Percentiles rank a stretch among this genome's conserved stretches.
phyloP scores from a whole-genome alignment of 116 monocot genomes.

The Phalaenopsis hybrid region DNA sequence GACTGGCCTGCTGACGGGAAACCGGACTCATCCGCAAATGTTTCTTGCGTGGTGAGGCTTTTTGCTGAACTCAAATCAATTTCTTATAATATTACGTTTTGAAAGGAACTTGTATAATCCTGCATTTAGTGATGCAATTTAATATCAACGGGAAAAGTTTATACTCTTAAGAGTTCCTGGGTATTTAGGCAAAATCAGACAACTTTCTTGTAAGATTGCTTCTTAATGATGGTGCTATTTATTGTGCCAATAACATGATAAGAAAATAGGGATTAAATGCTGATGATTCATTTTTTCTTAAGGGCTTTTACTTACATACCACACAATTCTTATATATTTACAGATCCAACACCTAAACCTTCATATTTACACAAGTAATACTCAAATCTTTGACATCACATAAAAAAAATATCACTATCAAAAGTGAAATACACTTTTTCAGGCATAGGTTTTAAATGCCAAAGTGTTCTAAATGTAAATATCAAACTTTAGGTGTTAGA shows the following conservation, averaged over 20 bases:
- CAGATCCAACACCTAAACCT: too few species aligned
- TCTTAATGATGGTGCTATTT: background rate
- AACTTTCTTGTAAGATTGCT: background rate
- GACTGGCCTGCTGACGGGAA: slow-evolving; percentile 63
- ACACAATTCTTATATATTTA: too few species aligned
- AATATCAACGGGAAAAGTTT: background rate
- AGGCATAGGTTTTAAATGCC: too few species aligned
- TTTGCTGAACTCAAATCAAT: background rate
- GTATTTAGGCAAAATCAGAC: background rate
- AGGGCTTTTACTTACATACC: too few species aligned
- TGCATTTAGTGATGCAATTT: slow-evolving; percentile 3
- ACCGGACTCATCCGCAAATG: slow-evolving; percentile 25
- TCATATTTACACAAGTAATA: too few species aligned
- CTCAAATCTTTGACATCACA: too few species aligned
- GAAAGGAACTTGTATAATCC: background rate
- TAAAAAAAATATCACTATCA: too few species aligned
- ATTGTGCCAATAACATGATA: background rate
- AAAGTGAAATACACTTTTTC: too few species aligned
- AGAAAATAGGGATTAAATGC: background rate
- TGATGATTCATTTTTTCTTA: background rate
- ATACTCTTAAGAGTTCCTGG: background rate
- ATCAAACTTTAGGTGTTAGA: too few species aligned
- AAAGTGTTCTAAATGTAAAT: too few species aligned
- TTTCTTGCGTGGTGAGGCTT: slow-evolving; percentile 62
- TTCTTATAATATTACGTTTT: background rate